Evolutionary conservation across 2,329 filamentous ascomycete genomes (phyloP), one percentile per base, ranked within the genome.

Genomic region (Scortechinia acanthostroma): DNA sequence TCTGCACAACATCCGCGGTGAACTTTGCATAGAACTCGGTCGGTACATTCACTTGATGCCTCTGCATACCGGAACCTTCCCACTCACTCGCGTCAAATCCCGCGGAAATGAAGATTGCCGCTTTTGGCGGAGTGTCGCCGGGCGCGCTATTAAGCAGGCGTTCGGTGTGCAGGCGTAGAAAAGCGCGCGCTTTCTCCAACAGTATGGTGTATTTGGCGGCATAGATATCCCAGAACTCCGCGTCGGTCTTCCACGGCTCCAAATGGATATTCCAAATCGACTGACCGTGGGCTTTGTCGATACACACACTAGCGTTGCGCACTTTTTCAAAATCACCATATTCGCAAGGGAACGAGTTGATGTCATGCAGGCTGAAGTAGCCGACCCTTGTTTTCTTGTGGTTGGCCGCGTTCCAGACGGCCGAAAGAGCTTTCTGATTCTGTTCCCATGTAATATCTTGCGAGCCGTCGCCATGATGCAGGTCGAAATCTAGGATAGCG

Each of bases 261-360:
- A 88, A 61, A 56, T 88, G 84, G 17, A 88, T 76, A 52, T 88
- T 88, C 81, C 83, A 88, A 47, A 88, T 78, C 3, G 74, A 83
- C 55, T 88, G 84, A 3, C 79, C 76, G 55, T 88, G 84, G 0
- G 83, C 80, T 53, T 83, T 81, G 48, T 88, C 83, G 45, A 88
- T 73, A 53, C 84, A 88, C 3, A 86, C 62, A 64, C 83, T 87
- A 0, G 84, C 84, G 48, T 82, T 84, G 53, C 80, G 78, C 14
- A 88, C 76, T 55, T 88, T 88, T 16, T 82, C 80, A 42, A 77
- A 71, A 42, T 87, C 83, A 2, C 84, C 84, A 53, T 68, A 71
- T 55, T 88, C 84, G 55, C 84, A 88, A 1, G 84, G 84, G 57
- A 85, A 88, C 1, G 83, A 87, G 57, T 88, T 87, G 62, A 88